Base-by-base conservation (phyloP, 177 flowering plant species). In the Telopea speciosissima region DNA sequence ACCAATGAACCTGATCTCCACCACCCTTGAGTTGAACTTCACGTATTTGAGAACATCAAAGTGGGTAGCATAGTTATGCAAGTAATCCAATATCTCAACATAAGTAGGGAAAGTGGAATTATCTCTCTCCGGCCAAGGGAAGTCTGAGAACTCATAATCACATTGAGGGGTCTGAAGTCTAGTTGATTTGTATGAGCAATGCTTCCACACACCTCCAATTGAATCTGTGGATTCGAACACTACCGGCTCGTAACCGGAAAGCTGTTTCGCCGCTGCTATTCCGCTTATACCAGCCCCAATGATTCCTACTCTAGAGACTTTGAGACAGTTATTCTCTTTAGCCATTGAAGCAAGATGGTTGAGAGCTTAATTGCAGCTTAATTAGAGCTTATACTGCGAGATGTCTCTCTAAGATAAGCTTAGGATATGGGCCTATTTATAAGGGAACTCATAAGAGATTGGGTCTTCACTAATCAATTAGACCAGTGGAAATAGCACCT, bases 231-330 rank as follows among this genome's bases (percentile, higher is more conserved):
- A 94, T 78, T 95, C 99, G 33, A 95, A 92, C 13, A 92, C 90
- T 19, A 92, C 72, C 0, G 99, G 97, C 14, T 83, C 62, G 74
- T 83, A 63, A 63, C 58, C 68, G 52, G 78, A 31, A 3, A 91
- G 89, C 80, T 92, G 97, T 67, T 89, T 95, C 0, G 96, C 92
- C 5, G 96, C 93, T 0, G 97, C 97, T 45, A 92, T 64, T 54
- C 99, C 99, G 72, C 99, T 92, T 10, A 92, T 83, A 0, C 97
- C 99, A 24, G 85, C 97, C 9, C 97, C 99, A 17, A 95, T 81
- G 6, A 95, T 92, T 63, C 82, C 97, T 3, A 95, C 83, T 73
- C 76, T 89, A 6, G 85, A 82, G 69, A 68, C 69, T 9, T 63
- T 6, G 7, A 25, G 17, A 63, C 44, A 69, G 72, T 76, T 68